Evolutionary conservation across 164 flowering plant species (phyloP).

Genomic region (Stephania cephalantha): DNA sequence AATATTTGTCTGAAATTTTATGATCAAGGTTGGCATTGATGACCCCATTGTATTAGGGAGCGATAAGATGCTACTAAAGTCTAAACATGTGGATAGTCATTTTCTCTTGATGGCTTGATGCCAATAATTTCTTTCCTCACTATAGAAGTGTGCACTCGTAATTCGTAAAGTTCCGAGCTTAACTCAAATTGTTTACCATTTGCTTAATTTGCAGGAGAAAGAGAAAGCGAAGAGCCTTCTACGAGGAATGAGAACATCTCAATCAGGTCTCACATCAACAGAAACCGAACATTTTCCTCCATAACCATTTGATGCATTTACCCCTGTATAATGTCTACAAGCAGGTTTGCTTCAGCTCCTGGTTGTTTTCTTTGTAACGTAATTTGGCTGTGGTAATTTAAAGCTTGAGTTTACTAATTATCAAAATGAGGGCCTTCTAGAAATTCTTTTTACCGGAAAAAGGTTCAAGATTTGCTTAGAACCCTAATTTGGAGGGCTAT

Average conservation of each 20-base stretch:
- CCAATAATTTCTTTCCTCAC: too few species aligned
- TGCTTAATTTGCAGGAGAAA: constrained; percentile 57
- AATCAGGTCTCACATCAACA: constrained; percentile 50
- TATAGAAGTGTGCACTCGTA: neutral
- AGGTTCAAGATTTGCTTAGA: neutral
- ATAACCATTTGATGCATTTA: constrained; percentile 14
- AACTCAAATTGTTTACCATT: constrained; percentile 6
- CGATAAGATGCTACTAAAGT: neutral
- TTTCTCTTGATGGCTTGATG: too few species aligned
- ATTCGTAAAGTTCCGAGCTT: neutral
- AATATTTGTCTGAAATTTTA: neutral
- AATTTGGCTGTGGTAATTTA: neutral
- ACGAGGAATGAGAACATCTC: constrained; percentile 54
- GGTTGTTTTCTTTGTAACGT: neutral
- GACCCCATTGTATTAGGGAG: neutral
- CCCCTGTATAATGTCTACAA: constrained; percentile 4
- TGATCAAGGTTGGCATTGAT: neutral
- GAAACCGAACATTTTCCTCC: constrained; percentile 71
- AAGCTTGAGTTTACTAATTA: neutral
- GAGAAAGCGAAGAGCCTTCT: constrained; percentile 86
- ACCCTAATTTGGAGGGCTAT: neutral
- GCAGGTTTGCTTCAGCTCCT: neutral
- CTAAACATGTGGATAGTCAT: too few species aligned
- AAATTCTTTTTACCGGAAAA: neutral
- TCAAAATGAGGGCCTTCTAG: neutral